Percentiles rank a stretch among this genome's conserved stretches.
These are phyloP conservation scores for Santalum album DNA, from an alignment of 164 flowering plant species.

Conservation along the genomic window DNA sequence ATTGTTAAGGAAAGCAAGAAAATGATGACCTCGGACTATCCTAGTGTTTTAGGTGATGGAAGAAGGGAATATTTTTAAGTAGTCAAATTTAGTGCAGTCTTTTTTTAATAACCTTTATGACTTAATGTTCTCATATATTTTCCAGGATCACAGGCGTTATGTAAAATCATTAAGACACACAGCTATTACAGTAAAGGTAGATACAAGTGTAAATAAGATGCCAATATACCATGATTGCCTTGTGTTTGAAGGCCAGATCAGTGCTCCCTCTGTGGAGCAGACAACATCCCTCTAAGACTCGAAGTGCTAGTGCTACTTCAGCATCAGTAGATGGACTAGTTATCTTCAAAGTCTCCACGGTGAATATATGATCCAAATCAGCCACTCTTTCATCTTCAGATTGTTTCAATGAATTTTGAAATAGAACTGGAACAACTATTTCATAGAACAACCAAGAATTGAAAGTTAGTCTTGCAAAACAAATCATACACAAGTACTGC, in stretches of 20 bases:
- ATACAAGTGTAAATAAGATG: not conserved
- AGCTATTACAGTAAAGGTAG: not conserved
- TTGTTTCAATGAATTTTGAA: slow-evolving; percentile 63
- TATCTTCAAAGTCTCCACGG: slow-evolving; percentile 72
- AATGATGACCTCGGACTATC: no score
- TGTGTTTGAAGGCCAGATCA: slow-evolving; percentile 52
- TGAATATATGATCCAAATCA: slow-evolving; percentile 62
- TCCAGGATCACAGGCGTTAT: no score
- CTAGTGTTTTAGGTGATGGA: no score
- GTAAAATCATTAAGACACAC: no score
- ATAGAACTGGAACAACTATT: slow-evolving; percentile 88
- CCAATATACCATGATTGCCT: slow-evolving; percentile 52
- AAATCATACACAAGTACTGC: not conserved
- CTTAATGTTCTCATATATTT: no score
- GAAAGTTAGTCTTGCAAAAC: slow-evolving; percentile 4
- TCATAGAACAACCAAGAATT: slow-evolving; percentile 9
- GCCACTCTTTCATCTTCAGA: slow-evolving; percentile 41
- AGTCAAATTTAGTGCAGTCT: no score
- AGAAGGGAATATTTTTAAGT: no score
- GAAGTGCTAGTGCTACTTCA: slow-evolving; percentile 88
- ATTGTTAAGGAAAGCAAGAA: no score
- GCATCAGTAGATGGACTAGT: slow-evolving; percentile 80
- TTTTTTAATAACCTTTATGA: no score
- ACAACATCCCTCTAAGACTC: slow-evolving; percentile 95
- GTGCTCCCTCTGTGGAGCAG: slow-evolving; percentile 65